Conservation (phyloP, 768 basidiomycete species). For the Neoboletus magnificus region DNA sequence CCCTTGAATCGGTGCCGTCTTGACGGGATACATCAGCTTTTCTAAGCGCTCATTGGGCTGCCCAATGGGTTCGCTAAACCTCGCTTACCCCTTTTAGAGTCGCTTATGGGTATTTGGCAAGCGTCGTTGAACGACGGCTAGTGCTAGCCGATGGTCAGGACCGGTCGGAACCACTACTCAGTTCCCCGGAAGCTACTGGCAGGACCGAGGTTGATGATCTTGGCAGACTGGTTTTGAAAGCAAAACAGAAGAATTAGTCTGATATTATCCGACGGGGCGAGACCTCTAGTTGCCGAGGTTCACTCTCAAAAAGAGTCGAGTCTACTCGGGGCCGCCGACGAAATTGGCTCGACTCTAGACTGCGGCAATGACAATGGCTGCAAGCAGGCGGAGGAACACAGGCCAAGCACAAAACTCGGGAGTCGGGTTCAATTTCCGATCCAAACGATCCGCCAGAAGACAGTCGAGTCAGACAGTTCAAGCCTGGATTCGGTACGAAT, state of each 20-base stretch:
- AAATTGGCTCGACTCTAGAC: background rate
- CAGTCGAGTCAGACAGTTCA: background rate
- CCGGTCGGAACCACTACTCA: too few relatives aligned
- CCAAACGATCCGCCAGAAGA: slow-evolving; percentile 15
- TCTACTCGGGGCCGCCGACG: background rate
- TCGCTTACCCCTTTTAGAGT: too few relatives aligned
- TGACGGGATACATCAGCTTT: too few relatives aligned
- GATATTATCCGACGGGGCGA: background rate
- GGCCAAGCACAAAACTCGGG: background rate
- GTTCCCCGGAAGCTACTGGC: too few relatives aligned
- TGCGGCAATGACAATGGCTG: background rate
- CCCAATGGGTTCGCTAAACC: too few relatives aligned
- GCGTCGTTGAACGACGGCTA: too few relatives aligned
- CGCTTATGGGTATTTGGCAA: too few relatives aligned
- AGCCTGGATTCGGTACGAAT: slow-evolving; percentile 4
- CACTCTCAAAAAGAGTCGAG: background rate
- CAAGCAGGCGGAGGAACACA: background rate
- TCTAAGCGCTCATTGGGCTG: too few relatives aligned
- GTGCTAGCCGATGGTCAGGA: too few relatives aligned
- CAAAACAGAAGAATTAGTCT: slow-evolving; percentile 4
- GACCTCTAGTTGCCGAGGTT: background rate
- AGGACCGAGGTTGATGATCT: background rate
- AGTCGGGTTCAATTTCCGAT: slow-evolving; percentile 8
- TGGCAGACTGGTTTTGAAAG: background rate
- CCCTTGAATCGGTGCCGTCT: background rate